These are phyloP conservation scores for Schizopora paradoxa DNA, from an alignment of 1,284 basidiomycete genomes.

Conservation along the genomic window DNA sequence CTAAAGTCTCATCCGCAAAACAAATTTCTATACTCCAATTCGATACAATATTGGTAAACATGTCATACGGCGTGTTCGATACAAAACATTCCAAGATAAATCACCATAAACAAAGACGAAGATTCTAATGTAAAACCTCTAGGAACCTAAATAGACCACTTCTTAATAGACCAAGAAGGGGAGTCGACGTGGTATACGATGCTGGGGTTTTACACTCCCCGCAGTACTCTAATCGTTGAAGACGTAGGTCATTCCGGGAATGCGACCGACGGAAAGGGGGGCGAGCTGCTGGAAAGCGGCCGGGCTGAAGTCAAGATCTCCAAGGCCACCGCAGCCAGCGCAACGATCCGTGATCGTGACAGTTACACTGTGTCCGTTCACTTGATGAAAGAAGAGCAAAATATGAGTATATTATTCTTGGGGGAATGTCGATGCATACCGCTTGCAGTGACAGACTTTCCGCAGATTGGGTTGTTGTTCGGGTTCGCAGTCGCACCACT, in stretches of 20 bases:
- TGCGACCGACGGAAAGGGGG: not conserved
- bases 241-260: slow-evolving; percentile 16
- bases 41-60: too few species aligned
- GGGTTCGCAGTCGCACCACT: slow-evolving; percentile 34
- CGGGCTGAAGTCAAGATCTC: slow-evolving; percentile 38
- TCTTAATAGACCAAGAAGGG: too few species aligned
- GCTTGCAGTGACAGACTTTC: slow-evolving; percentile 31
- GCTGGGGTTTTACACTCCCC: too few species aligned
- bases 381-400: slow-evolving; percentile 19
- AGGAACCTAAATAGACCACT: too few species aligned
- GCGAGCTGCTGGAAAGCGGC: slow-evolving; percentile 20
- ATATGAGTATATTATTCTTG: slow-evolving; percentile 1
- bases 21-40: too few species aligned
- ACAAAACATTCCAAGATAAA: too few species aligned
- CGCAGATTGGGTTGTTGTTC: slow-evolving; percentile 44
- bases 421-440: slow-evolving; percentile 23
- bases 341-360: slow-evolving; percentile 41
- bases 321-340: slow-evolving; percentile 31
- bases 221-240: slow-evolving; percentile 7
- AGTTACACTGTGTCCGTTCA: slow-evolving; percentile 31
- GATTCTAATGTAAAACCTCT: too few species aligned
- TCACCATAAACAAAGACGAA: too few species aligned
- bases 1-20: too few species aligned
- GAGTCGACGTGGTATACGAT: too few species aligned
- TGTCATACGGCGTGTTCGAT: too few species aligned